These are phyloP conservation scores for Cutaneotrichosporon dermatis DNA, from an alignment of 1,284 basidiomycete species.

Conservation along the genomic window DNA sequence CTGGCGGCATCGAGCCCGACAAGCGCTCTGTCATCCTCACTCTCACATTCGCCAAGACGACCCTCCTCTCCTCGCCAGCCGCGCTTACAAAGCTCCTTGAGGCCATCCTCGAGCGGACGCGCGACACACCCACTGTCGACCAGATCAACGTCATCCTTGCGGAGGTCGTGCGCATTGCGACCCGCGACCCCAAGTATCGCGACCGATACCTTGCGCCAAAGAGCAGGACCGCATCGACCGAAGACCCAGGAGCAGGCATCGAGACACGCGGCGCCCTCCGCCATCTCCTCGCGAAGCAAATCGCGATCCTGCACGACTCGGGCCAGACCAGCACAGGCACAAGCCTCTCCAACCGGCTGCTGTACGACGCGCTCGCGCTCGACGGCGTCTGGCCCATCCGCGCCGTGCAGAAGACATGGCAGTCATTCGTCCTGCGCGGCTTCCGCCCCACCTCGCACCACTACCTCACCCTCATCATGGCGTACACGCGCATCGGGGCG, in stretches of 20 bases:
- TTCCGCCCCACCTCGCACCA: slow-evolving; percentile 32
- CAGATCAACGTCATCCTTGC: slow-evolving; percentile 22
- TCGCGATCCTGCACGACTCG: background rate
- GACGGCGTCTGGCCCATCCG: slow-evolving; percentile 20
- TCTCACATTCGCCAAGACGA: slow-evolving; percentile 24
- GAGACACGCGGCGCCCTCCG: slow-evolving; percentile 9
- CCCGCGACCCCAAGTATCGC: slow-evolving; percentile 1
- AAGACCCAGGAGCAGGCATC: background rate
- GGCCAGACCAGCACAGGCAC: slow-evolving; percentile 9
- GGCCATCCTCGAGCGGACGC: slow-evolving; percentile 17
- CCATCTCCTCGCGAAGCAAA: slow-evolving; percentile 1
- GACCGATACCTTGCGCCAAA: background rate
- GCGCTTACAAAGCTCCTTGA: slow-evolving; percentile 27
- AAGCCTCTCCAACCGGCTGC: slow-evolving; percentile 28
- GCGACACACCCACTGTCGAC: slow-evolving; percentile 21
- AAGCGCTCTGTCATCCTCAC: slow-evolving; percentile 26
- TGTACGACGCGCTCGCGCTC: slow-evolving; percentile 30
- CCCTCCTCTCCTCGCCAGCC: slow-evolving; percentile 16
- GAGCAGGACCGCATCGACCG: background rate
- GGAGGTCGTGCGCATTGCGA: slow-evolving; percentile 15
- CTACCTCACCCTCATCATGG: slow-evolving; percentile 34
- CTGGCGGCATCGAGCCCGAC: slow-evolving; percentile 25
- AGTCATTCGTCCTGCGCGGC: slow-evolving; percentile 32
- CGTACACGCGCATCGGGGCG: slow-evolving; percentile 34
- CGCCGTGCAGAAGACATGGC: slow-evolving; percentile 28